Conservation (phyloP, 176 grass and related monocot genomes). For the Zea luxurians region DNA sequence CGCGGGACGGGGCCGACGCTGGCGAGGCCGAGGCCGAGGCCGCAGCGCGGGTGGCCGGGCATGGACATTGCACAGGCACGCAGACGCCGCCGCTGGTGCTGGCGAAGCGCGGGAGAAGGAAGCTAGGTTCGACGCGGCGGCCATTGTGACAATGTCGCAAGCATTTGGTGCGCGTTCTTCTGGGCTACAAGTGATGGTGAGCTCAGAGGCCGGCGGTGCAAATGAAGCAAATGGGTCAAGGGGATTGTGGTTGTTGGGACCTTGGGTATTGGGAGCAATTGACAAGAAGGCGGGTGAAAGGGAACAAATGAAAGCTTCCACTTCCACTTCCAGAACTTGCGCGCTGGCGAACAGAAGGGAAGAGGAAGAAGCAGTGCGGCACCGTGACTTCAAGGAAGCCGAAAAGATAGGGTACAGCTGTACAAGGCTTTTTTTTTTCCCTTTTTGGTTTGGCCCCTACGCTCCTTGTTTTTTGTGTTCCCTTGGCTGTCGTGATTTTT, state of each 20-base stretch:
- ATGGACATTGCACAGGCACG: neutral
- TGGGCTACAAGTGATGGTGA: neutral
- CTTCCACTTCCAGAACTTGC: neutral
- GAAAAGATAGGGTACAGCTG: slow-evolving; percentile 13
- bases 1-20: neutral
- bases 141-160: slow-evolving; percentile 67
- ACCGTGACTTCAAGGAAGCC: neutral
- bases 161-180: slow-evolving; percentile 32
- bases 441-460: too few species aligned
- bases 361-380: neutral
- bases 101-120: slow-evolving; percentile 39
- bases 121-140: slow-evolving; percentile 44
- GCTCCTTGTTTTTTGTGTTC: too few species aligned
- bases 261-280: neutral
- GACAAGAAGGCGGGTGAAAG: neutral
- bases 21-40: neutral
- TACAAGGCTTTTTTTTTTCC: neutral
- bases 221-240: neutral
- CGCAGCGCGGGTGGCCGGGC: neutral
- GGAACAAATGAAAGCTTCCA: neutral
- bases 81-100: neutral
- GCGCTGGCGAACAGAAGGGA: neutral
- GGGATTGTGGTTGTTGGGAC: neutral
- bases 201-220: neutral
- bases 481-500: too few species aligned